phyloP scores from a whole-genome alignment of 768 basidiomycete species.

The Auricularia heimuer region DNA sequence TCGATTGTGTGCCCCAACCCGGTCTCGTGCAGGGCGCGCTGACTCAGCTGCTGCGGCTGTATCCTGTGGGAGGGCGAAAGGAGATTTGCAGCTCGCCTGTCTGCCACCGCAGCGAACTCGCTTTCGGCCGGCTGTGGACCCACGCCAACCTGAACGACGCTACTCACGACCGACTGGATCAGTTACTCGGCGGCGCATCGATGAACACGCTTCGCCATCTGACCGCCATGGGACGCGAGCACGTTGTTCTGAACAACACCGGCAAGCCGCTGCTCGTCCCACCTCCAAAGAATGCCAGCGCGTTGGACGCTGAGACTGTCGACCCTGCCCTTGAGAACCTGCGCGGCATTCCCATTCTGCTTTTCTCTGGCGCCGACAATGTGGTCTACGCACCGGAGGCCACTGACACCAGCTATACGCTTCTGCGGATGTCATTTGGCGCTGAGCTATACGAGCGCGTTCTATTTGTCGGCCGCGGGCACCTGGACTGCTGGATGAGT shows the following conservation, averaged over 20 bases:
- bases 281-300: neutral
- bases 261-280: neutral
- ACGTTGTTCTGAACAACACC: neutral
- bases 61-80: constrained; percentile 1
- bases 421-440: neutral
- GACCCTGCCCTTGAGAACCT: neutral
- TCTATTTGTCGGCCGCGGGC: neutral
- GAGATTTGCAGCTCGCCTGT: constrained; percentile 1
- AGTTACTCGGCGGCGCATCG: constrained; percentile 1
- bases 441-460: neutral
- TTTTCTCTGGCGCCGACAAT: constrained; percentile 1
- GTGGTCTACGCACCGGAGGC: neutral
- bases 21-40: neutral
- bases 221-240: constrained; percentile 1
- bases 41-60: neutral
- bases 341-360: constrained; percentile 1
- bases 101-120: constrained; percentile 1
- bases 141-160: constrained; percentile 4
- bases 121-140: constrained; percentile 4
- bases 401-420: neutral
- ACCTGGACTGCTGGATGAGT: neutral
- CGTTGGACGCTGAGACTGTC: neutral
- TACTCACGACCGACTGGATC: constrained; percentile 2
- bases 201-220: constrained; percentile 2
- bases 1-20: neutral